A percentile compares a stretch with the other conserved stretches of the same genome.
Evolutionary conservation across 106 monocot genomes (phyloP).

Genomic region (Allium fistulosum): DNA sequence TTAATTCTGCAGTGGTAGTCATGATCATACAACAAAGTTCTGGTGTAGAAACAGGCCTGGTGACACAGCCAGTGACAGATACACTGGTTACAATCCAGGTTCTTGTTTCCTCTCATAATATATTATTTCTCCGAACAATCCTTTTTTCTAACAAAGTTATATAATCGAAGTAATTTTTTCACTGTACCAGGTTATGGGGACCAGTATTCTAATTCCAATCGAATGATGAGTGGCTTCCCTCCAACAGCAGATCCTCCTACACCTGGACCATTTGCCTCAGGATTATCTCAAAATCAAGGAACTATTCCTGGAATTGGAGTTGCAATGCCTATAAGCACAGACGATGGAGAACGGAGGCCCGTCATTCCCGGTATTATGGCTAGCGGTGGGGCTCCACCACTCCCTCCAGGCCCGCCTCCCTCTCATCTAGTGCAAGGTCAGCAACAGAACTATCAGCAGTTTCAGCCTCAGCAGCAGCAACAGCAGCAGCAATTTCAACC

Average conservation of each 20-base stretch:
- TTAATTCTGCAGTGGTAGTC: slow-evolving; percentile 71
- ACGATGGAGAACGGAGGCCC: slow-evolving; percentile 67
- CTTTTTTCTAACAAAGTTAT: background rate
- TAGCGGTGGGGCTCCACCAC: slow-evolving; percentile 59
- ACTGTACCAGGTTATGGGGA: slow-evolving; percentile 68
- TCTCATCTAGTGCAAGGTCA: slow-evolving; percentile 68
- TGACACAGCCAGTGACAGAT: slow-evolving; percentile 72
- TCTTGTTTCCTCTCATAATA: background rate
- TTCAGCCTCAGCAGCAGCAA: slow-evolving; percentile 41
- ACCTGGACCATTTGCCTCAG: slow-evolving; percentile 74
- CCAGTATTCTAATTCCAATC: slow-evolving; percentile 40
- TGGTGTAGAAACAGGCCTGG: slow-evolving; percentile 99
- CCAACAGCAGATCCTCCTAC: slow-evolving; percentile 58
- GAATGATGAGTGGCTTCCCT: slow-evolving; percentile 41
- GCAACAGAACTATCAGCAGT: slow-evolving; percentile 62
- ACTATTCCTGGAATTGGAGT: slow-evolving; percentile 91
- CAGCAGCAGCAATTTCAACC: slow-evolving; percentile 11
- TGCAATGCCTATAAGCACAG: slow-evolving; percentile 75
- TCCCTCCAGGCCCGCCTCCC: slow-evolving; percentile 98
- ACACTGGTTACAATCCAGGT: slow-evolving; percentile 63
- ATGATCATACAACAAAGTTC: slow-evolving; percentile 93
- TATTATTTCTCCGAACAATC: background rate
- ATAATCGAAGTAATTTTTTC: background rate
- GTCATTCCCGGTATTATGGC: slow-evolving; percentile 46
- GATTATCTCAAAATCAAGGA: slow-evolving; percentile 71